A percentile compares a stretch with the other conserved stretches of the same genome.
phyloP scores from a whole-genome alignment of 2,329 filamentous ascomycete genomes.

The Diaporthe amygdali region DNA sequence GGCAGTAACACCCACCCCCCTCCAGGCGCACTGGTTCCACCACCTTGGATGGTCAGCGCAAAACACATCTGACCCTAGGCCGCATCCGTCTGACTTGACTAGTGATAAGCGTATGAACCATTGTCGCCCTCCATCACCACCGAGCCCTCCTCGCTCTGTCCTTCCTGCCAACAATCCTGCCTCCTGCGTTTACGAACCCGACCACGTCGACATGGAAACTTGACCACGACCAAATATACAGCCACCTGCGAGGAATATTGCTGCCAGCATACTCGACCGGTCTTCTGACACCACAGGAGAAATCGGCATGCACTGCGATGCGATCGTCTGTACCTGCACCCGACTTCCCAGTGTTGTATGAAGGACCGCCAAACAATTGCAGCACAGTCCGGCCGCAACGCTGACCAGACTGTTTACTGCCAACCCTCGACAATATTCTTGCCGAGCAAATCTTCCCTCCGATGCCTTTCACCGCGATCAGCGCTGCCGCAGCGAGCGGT shows the following conservation, averaged over 20 bases:
- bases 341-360: conserved; percentile 24
- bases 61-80: conserved; percentile 10
- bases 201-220: neutral
- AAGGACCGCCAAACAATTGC: conserved; percentile 20
- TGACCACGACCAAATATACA: neutral
- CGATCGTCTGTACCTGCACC: conserved; percentile 23
- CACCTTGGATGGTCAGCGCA: neutral
- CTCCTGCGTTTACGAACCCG: neutral
- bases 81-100: conserved; percentile 19
- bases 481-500: conserved; percentile 41
- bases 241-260: neutral
- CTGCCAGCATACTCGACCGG: neutral
- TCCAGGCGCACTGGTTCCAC: neutral
- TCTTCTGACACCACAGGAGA: neutral
- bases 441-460: conserved; percentile 21
- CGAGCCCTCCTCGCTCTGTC: neutral
- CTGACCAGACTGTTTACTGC: conserved; percentile 1
- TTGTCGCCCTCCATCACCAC: neutral
- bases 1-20: neutral
- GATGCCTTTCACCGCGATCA: conserved; percentile 48
- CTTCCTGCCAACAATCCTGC: neutral
- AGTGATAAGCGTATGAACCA: conserved; percentile 16
- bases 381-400: conserved; percentile 6
- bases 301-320: conserved; percentile 26
- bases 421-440: neutral